Percentiles rank a stretch among this genome's conserved stretches.
Conservation (phyloP, 2,329 filamentous ascomycete genomes). For the Trichoderma gracile region DNA sequence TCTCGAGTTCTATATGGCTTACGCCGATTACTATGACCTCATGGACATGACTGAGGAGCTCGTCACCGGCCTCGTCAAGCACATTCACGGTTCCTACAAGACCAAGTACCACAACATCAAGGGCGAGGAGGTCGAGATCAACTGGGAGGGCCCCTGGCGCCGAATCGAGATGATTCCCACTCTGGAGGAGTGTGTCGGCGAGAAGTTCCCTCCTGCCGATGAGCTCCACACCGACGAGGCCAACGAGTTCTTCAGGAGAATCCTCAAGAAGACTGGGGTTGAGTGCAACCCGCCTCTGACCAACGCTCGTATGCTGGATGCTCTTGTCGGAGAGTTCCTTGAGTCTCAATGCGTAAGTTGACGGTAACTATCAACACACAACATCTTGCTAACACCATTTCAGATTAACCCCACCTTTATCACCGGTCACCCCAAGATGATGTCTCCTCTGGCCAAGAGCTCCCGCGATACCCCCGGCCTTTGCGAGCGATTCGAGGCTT, state of each 20-base stretch:
- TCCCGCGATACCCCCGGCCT: slow-evolving; percentile 79
- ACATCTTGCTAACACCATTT: background rate
- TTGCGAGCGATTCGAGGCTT: slow-evolving; percentile 96
- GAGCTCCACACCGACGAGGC: slow-evolving; percentile 88
- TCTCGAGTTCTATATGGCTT: slow-evolving; percentile 96
- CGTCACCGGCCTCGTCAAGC: slow-evolving; percentile 84
- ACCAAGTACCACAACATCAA: slow-evolving; percentile 84
- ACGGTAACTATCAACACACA: background rate
- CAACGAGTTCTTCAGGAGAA: slow-evolving; percentile 78
- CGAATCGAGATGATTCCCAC: slow-evolving; percentile 87
- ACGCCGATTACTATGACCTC: slow-evolving; percentile 86
- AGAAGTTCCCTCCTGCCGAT: slow-evolving; percentile 89
- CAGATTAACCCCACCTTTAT: slow-evolving; percentile 71
- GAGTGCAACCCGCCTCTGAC: slow-evolving; percentile 89
- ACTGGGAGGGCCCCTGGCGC: slow-evolving; percentile 95
- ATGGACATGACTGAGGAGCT: slow-evolving; percentile 84
- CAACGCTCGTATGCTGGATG: slow-evolving; percentile 95
- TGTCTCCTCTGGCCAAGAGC: slow-evolving; percentile 96
- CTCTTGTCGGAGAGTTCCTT: slow-evolving; percentile 90
- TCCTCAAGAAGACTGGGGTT: slow-evolving; percentile 87
- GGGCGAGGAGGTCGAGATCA: slow-evolving; percentile 85
- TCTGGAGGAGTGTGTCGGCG: slow-evolving; percentile 83
- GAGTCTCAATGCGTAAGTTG: slow-evolving; percentile 73
- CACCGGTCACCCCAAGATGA: slow-evolving; percentile 61
- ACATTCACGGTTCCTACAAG: slow-evolving; percentile 79